These are phyloP conservation scores for Colletotrichum melonis DNA, from an alignment of 2,329 filamentous ascomycete genomes.

Conservation along the genomic window DNA sequence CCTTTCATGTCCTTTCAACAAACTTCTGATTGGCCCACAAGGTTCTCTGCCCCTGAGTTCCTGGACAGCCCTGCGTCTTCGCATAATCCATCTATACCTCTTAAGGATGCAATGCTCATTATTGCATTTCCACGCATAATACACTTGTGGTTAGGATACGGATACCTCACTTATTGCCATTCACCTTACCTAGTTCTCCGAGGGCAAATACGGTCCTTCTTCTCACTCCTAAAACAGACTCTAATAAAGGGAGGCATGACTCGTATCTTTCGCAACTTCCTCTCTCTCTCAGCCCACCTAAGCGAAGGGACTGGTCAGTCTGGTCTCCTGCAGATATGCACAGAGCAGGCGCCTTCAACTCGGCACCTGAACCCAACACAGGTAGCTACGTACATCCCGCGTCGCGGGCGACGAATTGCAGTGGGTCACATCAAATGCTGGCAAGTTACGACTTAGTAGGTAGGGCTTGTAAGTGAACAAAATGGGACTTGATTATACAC, in stretches of 20 bases:
- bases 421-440: not conserved
- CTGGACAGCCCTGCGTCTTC: not conserved
- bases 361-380: not conserved
- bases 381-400: not conserved
- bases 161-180: too few relatives aligned
- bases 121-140: too few relatives aligned
- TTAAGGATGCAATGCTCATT: too few relatives aligned
- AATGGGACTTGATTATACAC: conserved; percentile 16
- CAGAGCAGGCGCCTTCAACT: not conserved
- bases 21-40: conserved; percentile 7
- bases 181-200: too few relatives aligned
- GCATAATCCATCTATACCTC: too few relatives aligned
- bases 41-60: not conserved
- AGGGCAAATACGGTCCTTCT: too few relatives aligned
- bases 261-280: not conserved
- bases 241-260: not conserved
- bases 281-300: too few relatives aligned
- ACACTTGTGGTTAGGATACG: too few relatives aligned
- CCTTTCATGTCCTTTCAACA: not conserved
- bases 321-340: not conserved
- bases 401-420: too few relatives aligned
- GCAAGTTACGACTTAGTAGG: not conserved
- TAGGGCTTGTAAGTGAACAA: not conserved
- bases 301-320: too few relatives aligned
- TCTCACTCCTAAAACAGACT: too few relatives aligned